Percentiles rank a stretch among this genome's conserved stretches.
Evolutionary conservation across 2,329 filamentous ascomycete genomes (phyloP).

Genomic region (Stagonosporopsis vannaccii): DNA sequence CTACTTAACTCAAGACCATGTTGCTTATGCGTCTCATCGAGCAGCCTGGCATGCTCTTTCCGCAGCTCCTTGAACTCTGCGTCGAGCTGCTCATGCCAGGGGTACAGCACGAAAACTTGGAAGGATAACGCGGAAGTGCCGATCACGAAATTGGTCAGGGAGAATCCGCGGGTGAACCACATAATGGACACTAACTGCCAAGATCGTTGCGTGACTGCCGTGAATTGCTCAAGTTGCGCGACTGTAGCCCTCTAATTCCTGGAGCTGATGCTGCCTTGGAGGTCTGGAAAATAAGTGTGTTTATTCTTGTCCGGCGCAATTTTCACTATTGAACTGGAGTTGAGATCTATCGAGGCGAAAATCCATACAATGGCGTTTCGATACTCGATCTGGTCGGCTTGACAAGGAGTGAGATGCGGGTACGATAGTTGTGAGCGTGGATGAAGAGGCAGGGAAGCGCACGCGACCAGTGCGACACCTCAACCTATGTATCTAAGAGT

Average conservation of each 20-base stretch:
- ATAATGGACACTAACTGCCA: slow-evolving; percentile 30
- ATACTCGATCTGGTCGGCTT: neutral
- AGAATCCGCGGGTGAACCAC: slow-evolving; percentile 61
- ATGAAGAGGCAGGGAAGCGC: neutral
- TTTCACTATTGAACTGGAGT: too few species aligned
- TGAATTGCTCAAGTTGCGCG: neutral
- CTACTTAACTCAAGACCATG: slow-evolving; percentile 30
- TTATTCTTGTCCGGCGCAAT: neutral
- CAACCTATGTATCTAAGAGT: neutral
- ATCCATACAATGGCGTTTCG: neutral
- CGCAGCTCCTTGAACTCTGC: slow-evolving; percentile 67
- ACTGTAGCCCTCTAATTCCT: too few species aligned
- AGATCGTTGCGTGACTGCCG: neutral
- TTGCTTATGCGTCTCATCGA: slow-evolving; percentile 31
- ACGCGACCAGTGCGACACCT: neutral
- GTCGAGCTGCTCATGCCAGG: slow-evolving; percentile 73
- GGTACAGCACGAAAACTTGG: slow-evolving; percentile 74
- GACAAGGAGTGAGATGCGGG: neutral
- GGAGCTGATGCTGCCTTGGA: neutral
- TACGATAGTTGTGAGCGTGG: neutral
- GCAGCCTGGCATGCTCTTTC: slow-evolving; percentile 59
- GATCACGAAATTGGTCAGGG: slow-evolving; percentile 70
- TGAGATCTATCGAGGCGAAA: too few species aligned
- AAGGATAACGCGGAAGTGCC: slow-evolving; percentile 70
- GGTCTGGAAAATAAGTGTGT: neutral